Evolutionary conservation across 1,284 basidiomycete species (phyloP).

Genomic region (Ustilago vetiveriae): DNA sequence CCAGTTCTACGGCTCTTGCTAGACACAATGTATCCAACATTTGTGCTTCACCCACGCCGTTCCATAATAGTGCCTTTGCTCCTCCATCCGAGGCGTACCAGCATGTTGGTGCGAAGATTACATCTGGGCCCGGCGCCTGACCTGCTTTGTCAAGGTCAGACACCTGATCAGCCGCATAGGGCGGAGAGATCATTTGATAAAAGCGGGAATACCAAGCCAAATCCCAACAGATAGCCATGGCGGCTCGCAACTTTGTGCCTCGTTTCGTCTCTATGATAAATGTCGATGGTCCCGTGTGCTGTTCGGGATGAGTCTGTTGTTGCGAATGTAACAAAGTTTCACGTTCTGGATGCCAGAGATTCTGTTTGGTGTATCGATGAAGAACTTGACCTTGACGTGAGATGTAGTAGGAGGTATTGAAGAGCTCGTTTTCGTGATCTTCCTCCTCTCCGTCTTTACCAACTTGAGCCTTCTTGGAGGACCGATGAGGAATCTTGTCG

Average conservation of each 20-base stretch:
- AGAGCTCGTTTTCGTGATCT: slow-evolving; percentile 39
- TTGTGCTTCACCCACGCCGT: slow-evolving; percentile 48
- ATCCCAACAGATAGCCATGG: slow-evolving; percentile 65
- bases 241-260: slow-evolving; percentile 47
- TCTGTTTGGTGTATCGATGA: slow-evolving; percentile 63
- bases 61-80: slow-evolving; percentile 53
- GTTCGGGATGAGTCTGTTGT: slow-evolving; percentile 46
- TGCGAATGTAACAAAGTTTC: slow-evolving; percentile 46
- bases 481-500: slow-evolving; percentile 23
- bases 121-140: slow-evolving; percentile 54
- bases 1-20: slow-evolving; percentile 58
- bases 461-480: slow-evolving; percentile 1
- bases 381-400: slow-evolving; percentile 42
- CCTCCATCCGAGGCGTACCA: slow-evolving; percentile 65
- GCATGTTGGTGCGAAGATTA: slow-evolving; percentile 64
- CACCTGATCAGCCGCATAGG: not conserved
- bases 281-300: slow-evolving; percentile 30
- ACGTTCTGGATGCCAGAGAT: slow-evolving; percentile 65
- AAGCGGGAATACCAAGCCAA: slow-evolving; percentile 61
- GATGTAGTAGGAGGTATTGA: slow-evolving; percentile 65
- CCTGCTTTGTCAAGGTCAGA: slow-evolving; percentile 38
- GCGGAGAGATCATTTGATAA: slow-evolving; percentile 46
- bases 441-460: not conserved
- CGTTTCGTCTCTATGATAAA: slow-evolving; percentile 60
- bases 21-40: slow-evolving; percentile 53